Conservation (phyloP, 2,329 filamentous ascomycete species). For the Tolypocladium inflatum region DNA sequence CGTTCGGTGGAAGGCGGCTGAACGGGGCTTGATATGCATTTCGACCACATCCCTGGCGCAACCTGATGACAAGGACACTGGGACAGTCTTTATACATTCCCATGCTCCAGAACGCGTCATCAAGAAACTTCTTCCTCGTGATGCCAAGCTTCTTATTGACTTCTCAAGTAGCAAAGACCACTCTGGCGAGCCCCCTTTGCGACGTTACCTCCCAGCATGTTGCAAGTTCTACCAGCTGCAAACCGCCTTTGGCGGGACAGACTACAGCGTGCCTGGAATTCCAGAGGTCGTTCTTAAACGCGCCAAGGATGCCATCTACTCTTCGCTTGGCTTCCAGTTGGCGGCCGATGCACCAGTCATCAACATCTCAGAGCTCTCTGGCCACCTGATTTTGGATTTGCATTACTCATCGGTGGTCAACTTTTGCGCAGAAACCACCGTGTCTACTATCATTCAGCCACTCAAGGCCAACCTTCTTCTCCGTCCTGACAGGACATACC, state of each 20-base stretch:
- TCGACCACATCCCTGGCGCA: background rate
- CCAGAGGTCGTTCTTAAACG: background rate
- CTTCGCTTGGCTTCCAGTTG: background rate
- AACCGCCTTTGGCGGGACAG: background rate
- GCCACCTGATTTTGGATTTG: background rate
- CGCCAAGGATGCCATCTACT: background rate
- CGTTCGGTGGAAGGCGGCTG: background rate
- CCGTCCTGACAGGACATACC: conserved; percentile 18
- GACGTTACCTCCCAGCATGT: background rate
- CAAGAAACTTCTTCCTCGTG: background rate
- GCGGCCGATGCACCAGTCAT: background rate
- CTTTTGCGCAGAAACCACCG: background rate
- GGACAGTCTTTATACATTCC: background rate
- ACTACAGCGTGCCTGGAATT: background rate
- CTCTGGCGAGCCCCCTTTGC: background rate
- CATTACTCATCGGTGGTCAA: background rate
- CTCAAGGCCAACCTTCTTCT: conserved; percentile 9
- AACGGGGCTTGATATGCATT: background rate
- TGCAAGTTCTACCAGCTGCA: background rate
- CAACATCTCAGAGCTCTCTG: background rate
- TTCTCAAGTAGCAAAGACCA: background rate
- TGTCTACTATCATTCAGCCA: background rate
- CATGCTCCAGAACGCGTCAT: background rate
- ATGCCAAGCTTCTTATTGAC: background rate
- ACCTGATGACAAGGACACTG: background rate